Conservation (phyloP, 2,329 filamentous ascomycete species). For the Arthrobotrys sphaeroides region DNA sequence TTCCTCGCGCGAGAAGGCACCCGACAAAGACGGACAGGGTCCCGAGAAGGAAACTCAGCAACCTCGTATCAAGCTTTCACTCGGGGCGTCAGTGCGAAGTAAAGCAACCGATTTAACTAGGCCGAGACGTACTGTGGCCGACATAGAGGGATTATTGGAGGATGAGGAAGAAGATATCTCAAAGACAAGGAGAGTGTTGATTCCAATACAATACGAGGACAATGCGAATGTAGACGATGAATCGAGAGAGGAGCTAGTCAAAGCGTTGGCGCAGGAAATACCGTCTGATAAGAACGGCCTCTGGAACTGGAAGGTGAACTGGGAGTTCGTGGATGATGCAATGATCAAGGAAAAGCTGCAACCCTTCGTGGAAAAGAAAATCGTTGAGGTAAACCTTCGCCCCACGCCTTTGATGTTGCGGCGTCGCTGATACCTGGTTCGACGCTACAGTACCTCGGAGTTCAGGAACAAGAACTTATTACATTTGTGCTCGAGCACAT, state of each 20-base stretch:
- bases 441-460: conserved; percentile 75
- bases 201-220: conserved; percentile 83
- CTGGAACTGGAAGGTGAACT: conserved; percentile 92
- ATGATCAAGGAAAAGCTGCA: conserved; percentile 85
- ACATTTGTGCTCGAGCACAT: conserved; percentile 91
- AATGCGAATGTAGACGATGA: conserved; percentile 82
- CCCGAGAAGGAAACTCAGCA: conserved; percentile 59
- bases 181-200: conserved; percentile 75
- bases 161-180: conserved; percentile 86
- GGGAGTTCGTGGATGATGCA: conserved; percentile 85
- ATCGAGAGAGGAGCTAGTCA: conserved; percentile 76
- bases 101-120: conserved; percentile 65
- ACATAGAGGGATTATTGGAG: conserved; percentile 92
- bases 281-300: conserved; percentile 84
- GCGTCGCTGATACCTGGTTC: neutral
- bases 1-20: conserved; percentile 27
- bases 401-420: neutral
- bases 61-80: conserved; percentile 78
- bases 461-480: conserved; percentile 94
- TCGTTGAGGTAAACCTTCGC: conserved; percentile 71
- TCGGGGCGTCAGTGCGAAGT: conserved; percentile 86
- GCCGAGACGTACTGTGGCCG: conserved; percentile 81
- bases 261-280: conserved; percentile 86
- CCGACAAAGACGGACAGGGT: conserved; percentile 11
- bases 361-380: conserved; percentile 97